Conservation (phyloP, 768 basidiomycete species). For the Russula emetica region DNA sequence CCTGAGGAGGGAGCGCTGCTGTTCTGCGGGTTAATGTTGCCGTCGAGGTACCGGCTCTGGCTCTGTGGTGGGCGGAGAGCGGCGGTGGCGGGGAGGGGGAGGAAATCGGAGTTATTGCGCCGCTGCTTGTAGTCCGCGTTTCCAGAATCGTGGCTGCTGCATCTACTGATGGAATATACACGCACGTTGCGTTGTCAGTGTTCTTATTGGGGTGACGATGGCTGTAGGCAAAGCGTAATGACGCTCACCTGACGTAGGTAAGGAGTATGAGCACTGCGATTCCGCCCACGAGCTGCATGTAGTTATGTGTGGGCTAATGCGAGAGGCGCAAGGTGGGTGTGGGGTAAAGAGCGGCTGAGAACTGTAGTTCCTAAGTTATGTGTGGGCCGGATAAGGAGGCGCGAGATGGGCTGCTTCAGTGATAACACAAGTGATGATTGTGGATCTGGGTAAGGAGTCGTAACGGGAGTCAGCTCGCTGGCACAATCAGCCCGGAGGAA, state of each 20-base stretch:
- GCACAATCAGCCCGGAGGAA: background rate
- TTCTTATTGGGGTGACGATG: background rate
- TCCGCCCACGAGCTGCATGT: conserved; percentile 17
- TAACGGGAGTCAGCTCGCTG: background rate
- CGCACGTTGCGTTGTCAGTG: background rate
- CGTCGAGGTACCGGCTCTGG: background rate
- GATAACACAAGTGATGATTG: background rate
- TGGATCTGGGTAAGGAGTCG: background rate
- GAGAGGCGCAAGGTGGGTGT: too few relatives aligned
- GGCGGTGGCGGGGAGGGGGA: background rate
- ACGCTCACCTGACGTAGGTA: conserved; percentile 10
- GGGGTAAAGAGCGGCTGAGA: too few relatives aligned
- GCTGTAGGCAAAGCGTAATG: background rate
- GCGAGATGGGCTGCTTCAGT: background rate
- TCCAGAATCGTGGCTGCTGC: background rate
- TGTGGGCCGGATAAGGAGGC: too few relatives aligned
- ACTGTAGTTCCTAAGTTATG: too few relatives aligned
- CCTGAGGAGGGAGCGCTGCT: background rate
- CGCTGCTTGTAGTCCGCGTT: background rate
- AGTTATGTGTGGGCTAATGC: background rate
- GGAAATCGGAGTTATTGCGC: background rate
- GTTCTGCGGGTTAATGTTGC: background rate
- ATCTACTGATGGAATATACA: background rate
- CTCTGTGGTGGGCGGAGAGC: background rate
- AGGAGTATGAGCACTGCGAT: conserved; percentile 2